Evolutionary conservation across 2,329 filamentous ascomycete genomes (phyloP).

Genomic region (Davidsoniella neocaledoniae): DNA sequence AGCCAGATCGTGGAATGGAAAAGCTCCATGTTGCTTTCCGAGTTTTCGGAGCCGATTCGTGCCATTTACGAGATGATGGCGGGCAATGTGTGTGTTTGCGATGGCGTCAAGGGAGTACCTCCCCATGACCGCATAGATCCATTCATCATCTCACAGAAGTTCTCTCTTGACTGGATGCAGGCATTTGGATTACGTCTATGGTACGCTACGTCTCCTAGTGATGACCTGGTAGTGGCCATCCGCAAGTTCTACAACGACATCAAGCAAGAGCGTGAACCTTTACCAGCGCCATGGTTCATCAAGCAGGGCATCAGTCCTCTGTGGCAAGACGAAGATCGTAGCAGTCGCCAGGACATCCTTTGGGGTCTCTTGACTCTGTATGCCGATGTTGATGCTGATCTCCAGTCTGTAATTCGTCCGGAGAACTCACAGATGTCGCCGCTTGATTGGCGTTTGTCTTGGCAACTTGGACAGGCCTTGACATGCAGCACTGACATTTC

Average conservation of each 20-base stretch:
- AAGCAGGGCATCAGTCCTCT: constrained; percentile 39
- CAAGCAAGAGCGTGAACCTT: constrained; percentile 49
- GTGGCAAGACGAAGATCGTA: constrained; percentile 43
- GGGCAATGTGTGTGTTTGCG: constrained; percentile 70
- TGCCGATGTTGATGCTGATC: constrained; percentile 35
- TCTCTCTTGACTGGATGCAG: constrained; percentile 82
- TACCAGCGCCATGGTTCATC: constrained; percentile 55
- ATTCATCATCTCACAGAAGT: constrained; percentile 70
- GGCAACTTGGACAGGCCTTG: constrained; percentile 66
- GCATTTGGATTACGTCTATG: constrained; percentile 82
- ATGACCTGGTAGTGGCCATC: constrained; percentile 58
- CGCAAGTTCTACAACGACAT: constrained; percentile 58
- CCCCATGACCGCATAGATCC: constrained; percentile 65
- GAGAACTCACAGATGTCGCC: constrained; percentile 61
- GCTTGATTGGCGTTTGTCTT: constrained; percentile 59
- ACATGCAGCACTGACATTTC: constrained; percentile 31
- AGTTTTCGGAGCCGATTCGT: constrained; percentile 70
- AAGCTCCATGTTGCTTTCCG: constrained; percentile 64
- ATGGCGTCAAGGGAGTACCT: constrained; percentile 56
- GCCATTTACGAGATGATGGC: constrained; percentile 79
- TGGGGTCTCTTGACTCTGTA: constrained; percentile 80
- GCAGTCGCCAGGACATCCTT: constrained; percentile 56
- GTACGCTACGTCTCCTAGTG: constrained; percentile 58
- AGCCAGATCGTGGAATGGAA: constrained; percentile 75
- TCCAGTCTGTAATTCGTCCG: constrained; percentile 59